Base-by-base conservation (phyloP, 148 eudicot genomes). In the Diospyros kaki region DNA sequence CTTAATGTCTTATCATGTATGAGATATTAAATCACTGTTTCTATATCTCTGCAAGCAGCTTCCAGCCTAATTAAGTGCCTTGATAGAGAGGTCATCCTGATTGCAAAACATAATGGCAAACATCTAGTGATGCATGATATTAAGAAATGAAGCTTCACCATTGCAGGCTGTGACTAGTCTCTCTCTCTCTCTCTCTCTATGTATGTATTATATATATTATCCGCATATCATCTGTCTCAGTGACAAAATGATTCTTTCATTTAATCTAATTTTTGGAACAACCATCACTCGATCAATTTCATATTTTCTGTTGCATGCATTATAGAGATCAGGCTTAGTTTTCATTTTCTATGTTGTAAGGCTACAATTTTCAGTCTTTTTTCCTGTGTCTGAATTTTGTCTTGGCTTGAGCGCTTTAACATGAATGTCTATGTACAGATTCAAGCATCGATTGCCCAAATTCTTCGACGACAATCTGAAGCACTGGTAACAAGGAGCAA, bases 391-490 rank as follows among this genome's bases (percentile, higher is more conserved):
- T n/a, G 64, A 72, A 15, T 42, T 17, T 58, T 42, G 52, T 58
- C 15, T 72, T 44, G 39, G 64, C 4, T 45, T 43, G 51, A n/a
- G 40, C 44, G 18, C 17, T 15, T 59, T 59, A 60, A 10, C 14
- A 42, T 59, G 4, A 15, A 51, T n/a, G 28, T 65, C 28, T 28
- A 28, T 71, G 58, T 58, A 68, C 81, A 88, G 89, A 88, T 86
- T 78, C 91, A 88, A 77, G 86, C 80, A 9, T 83, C 81, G 7
- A 88, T 88, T 50, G 81, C 87, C n/a, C 76, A 81, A 69, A 83
- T 82, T 64, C 73, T 75, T 28, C 80, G 40, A 48, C 79, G 87
- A 78, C 91, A 88, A 80, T 78, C 89, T 50, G 91, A 88, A 82
- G 91, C 83, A 66, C 74, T 81, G 6, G 83, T 77, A 62, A 83